Conservation (phyloP, 2,329 filamentous ascomycete species). For the Cordyceps cateniannulata region DNA sequence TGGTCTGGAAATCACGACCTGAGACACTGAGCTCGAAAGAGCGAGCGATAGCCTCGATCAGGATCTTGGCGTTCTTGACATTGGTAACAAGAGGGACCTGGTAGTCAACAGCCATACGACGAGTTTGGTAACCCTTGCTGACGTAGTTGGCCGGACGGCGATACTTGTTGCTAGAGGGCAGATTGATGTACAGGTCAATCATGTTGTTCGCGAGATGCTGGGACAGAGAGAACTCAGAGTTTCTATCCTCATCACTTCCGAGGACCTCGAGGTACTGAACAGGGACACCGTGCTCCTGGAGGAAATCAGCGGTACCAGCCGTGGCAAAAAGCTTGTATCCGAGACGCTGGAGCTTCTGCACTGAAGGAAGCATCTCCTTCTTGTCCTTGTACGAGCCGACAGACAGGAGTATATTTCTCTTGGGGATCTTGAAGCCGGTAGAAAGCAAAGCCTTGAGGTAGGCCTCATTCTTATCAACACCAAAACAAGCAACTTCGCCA, state of each 20-base stretch:
- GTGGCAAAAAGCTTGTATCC: slow-evolving; percentile 96
- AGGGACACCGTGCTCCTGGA: slow-evolving; percentile 84
- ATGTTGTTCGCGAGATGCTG: slow-evolving; percentile 96
- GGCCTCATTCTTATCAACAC: slow-evolving; percentile 91
- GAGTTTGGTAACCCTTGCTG: slow-evolving; percentile 93
- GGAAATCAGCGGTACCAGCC: slow-evolving; percentile 91
- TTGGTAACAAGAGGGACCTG: slow-evolving; percentile 97
- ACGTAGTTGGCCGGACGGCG: slow-evolving; percentile 96
- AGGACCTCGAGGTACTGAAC: slow-evolving; percentile 93
- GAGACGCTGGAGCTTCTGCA: slow-evolving; percentile 80
- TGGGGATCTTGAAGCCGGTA: slow-evolving; percentile 92
- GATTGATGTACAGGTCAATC: slow-evolving; percentile 97
- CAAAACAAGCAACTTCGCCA: slow-evolving; percentile 95
- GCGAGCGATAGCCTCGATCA: slow-evolving; percentile 88
- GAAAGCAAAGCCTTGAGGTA: slow-evolving; percentile 95
- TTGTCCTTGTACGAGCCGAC: slow-evolving; percentile 98
- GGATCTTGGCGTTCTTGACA: slow-evolving; percentile 97
- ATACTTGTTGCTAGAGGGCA: slow-evolving; percentile 98
- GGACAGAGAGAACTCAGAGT: slow-evolving; percentile 92
- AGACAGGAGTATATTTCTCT: slow-evolving; percentile 90
- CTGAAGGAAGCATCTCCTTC: slow-evolving; percentile 89
- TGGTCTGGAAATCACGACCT: slow-evolving; percentile 86
- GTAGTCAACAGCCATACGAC: slow-evolving; percentile 96
- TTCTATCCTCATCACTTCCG: slow-evolving; percentile 72
- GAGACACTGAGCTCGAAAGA: slow-evolving; percentile 80